Percentiles rank a stretch among this genome's conserved stretches.
Evolutionary conservation across 495 filamentous ascomycete species (phyloP).

Genomic region (Chaetomium tenue): DNA sequence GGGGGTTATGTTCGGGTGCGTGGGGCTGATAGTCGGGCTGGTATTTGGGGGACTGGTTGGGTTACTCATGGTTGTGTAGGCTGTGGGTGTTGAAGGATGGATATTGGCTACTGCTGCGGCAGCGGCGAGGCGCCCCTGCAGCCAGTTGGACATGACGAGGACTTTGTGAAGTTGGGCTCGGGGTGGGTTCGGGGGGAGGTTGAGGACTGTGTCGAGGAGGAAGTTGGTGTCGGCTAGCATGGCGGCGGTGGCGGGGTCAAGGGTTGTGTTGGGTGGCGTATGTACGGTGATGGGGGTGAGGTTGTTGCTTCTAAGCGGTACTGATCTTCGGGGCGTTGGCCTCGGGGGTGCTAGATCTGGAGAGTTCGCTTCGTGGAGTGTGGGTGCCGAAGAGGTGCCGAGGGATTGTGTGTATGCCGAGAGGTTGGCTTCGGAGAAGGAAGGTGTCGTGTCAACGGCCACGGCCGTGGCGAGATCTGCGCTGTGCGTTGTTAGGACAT

Average conservation of each 20-base stretch:
- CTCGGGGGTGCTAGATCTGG: neutral
- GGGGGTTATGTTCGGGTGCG: too few species aligned
- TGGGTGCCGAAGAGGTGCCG: neutral
- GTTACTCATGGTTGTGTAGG: too few species aligned
- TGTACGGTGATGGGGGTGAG: too few species aligned
- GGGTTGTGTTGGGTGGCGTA: neutral
- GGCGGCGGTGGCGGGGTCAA: slow-evolving; percentile 5
- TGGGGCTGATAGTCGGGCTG: too few species aligned
- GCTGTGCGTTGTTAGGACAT: neutral
- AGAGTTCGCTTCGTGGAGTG: neutral
- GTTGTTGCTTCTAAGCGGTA: too few species aligned
- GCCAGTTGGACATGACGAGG: slow-evolving; percentile 18
- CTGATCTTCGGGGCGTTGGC: neutral
- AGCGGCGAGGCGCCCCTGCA: slow-evolving; percentile 13
- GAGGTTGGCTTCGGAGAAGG: slow-evolving; percentile 3
- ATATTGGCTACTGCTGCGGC: neutral
- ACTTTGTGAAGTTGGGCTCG: slow-evolving; percentile 18
- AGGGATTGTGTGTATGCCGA: neutral
- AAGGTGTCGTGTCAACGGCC: slow-evolving; percentile 5
- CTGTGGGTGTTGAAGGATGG: too few species aligned
- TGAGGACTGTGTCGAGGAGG: slow-evolving; percentile 20
- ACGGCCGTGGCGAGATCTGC: slow-evolving; percentile 20
- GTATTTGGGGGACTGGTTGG: neutral
- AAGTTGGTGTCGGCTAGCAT: slow-evolving; percentile 24
- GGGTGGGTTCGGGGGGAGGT: slow-evolving; percentile 9